Evolutionary conservation across 163 green algal genomes (phyloP), one percentile per base, ranked within the genome.

Genomic region (Chlamydomonas reinhardtii): DNA sequence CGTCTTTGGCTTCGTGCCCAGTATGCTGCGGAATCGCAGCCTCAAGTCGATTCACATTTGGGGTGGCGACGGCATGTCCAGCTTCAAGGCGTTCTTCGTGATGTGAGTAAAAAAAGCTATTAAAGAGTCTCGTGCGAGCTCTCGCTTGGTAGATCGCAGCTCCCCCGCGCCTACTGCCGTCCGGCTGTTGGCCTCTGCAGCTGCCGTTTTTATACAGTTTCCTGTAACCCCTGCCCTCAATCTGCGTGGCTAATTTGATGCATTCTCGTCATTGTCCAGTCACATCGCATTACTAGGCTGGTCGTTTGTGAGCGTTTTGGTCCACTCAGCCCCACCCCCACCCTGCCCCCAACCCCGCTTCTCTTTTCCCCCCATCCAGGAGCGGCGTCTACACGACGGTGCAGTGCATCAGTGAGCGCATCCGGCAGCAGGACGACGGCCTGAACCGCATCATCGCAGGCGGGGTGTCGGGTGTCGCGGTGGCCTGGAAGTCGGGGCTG

Each of bases 381-480:
- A 83, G 86, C n/a, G 89, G 89, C 35, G 34, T 92, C 35, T 92
- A 91, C 54, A 82, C 89, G 4, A 76, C 74, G 1, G 82, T 87
- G 0, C 74, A 85, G 29, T 92, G 89, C 79, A 72, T 89, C 1
- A 82, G 66, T 54, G 77, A 85, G 52, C 86, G 89, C 43, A 84
- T 92, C 24, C 71, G 89, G 1, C 81, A 83, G 39, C 74, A 81
- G 48, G 85, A 92, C 61, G 89, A 92, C 48, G 90, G 87, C 27
- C 89, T 90, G 77, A 96, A 96, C 70, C 88, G 88, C 15, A 90
- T 87, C 22, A 82, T 92, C 2, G 88, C 93, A 0, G 93, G 93
- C 37, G 95, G 91, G 68, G 91, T 90, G 25, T 95, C 93, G 0
- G 93, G 93, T 15, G 69, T 95, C 20, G 86, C 83, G 12, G 43